These are phyloP conservation scores for Mycena sp. DNA, from an alignment of 1,284 basidiomycete species.

Conservation along the genomic window DNA sequence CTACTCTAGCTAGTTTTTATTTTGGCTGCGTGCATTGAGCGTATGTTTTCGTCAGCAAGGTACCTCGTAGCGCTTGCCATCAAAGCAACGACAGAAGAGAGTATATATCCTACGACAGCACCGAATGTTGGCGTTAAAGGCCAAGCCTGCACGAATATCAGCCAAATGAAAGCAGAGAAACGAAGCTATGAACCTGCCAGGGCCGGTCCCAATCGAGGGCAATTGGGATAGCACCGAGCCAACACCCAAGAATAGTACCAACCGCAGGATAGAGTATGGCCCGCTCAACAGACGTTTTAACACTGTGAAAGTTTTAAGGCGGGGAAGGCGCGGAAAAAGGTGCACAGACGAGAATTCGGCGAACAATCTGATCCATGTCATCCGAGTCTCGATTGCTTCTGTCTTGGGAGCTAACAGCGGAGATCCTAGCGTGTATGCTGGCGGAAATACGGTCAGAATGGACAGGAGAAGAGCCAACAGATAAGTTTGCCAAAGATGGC, in stretches of 20 bases:
- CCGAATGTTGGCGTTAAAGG: conserved; percentile 81
- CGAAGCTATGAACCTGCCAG: conserved; percentile 80
- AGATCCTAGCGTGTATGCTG: conserved; percentile 76
- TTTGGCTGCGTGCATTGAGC: conserved; percentile 24
- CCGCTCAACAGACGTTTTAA: conserved; percentile 74
- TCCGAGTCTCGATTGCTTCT: conserved; percentile 46
- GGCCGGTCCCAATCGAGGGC: conserved; percentile 95
- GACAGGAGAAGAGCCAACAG: conserved; percentile 77
- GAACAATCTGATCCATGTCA: conserved; percentile 82
- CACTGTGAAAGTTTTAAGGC: conserved; percentile 50
- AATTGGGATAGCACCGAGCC: conserved; percentile 84
- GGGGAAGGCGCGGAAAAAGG: background rate
- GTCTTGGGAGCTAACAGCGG: conserved; percentile 53
- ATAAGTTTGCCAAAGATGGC: conserved; percentile 67
- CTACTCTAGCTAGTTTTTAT: conserved; percentile 34
- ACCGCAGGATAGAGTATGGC: conserved; percentile 82
- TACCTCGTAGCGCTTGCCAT: conserved; percentile 54
- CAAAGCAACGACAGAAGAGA: conserved; percentile 68
- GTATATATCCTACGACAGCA: conserved; percentile 73
- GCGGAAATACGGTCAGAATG: conserved; percentile 71
- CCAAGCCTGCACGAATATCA: conserved; percentile 65
- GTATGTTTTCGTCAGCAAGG: conserved; percentile 50
- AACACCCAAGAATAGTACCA: conserved; percentile 79
- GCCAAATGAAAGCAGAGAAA: background rate
- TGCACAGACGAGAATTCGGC: conserved; percentile 78